These are phyloP conservation scores for Rhizopogon salebrosus DNA, from an alignment of 768 basidiomycete genomes.

Conservation along the genomic window DNA sequence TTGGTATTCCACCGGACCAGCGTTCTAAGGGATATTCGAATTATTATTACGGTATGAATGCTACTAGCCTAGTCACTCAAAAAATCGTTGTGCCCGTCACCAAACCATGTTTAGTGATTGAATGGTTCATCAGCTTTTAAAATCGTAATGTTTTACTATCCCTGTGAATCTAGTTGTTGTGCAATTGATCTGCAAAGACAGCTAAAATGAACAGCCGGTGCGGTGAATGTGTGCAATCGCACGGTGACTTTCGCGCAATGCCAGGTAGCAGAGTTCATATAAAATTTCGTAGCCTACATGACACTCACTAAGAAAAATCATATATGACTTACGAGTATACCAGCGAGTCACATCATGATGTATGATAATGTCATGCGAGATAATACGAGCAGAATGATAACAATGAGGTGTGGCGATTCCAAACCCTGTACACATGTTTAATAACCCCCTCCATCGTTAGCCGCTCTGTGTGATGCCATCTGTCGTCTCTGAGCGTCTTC, in stretches of 20 bases:
- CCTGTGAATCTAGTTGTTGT: no score
- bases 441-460: conserved; percentile 56
- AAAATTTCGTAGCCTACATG: not conserved
- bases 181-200: no score
- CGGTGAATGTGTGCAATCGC: not conserved
- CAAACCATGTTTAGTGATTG: no score
- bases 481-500: conserved; percentile 89
- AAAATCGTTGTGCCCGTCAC: no score
- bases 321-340: not conserved
- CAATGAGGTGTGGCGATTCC: not conserved
- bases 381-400: not conserved
- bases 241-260: not conserved
- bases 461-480: conserved; percentile 79
- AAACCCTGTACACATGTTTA: conserved; percentile 4
- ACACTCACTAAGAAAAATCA: not conserved
- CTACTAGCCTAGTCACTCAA: no score
- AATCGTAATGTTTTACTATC: no score
- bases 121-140: no score
- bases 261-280: not conserved
- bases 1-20: no score
- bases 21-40: no score
- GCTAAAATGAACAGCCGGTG: no score
- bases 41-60: no score
- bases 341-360: not conserved
- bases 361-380: not conserved